Base-by-base conservation (phyloP, 768 basidiomycete genomes). In the Rhodocollybia butyracea region DNA sequence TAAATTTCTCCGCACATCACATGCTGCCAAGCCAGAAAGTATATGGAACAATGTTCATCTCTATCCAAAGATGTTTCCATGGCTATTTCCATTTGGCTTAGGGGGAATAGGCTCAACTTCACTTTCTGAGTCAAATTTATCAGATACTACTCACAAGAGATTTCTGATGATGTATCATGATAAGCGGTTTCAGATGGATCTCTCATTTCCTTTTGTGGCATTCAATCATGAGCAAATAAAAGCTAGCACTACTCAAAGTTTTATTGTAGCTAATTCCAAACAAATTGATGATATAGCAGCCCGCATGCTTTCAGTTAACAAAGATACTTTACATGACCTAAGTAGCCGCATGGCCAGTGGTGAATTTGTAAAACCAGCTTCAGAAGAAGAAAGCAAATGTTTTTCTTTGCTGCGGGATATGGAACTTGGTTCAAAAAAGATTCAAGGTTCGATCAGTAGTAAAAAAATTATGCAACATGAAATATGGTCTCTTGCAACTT, bases 61-160 rank as follows among this genome's bases (percentile, higher is more conserved):
- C n/a, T n/a, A n/a, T n/a, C n/a, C n/a, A n/a, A n/a, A n/a, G n/a
- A n/a, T n/a, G n/a, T n/a, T n/a, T n/a, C n/a, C 74, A 0, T 76
- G 73, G 72, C 58, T 77, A 0, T 71, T n/a, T 60, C 75, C 73
- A 0, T 77, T 75, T 61, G 73, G 74, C 0, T 34, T 62, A 19
- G 68, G 68, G 6, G 63, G 65, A 1, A 54, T 65, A 12, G 64
- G 61, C 10, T 51, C 53, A 7, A 30, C 17, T 2, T 13, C 39
- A 27, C 40, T 70, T 1, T 32, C 5, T 3, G 15, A 13, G 6
- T 40, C n/a, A 13, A 27, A 42, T 27, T 39, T 70, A 1, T 61
- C 63, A 15, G 59, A 61, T 15, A 12, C 10, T 11, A 54, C 19
- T 10, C 68, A 70, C 42, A 68, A 67, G 19, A n/a, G 34, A 52